phyloP scores from a whole-genome alignment of 2,329 filamentous ascomycete genomes.

The Pyrenochaeta sp. region DNA sequence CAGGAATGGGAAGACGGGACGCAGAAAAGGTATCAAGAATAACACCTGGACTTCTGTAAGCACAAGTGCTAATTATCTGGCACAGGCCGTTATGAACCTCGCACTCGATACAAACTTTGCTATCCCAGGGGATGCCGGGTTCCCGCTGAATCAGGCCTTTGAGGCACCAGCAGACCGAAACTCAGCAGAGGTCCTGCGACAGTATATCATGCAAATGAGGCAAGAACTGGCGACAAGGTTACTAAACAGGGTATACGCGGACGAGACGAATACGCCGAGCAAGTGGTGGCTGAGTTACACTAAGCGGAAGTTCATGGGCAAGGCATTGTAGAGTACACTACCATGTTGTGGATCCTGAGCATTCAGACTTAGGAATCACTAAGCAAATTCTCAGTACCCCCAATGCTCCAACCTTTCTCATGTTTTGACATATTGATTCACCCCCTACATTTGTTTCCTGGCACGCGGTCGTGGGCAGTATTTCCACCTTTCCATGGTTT shows the following conservation, averaged over 20 bases:
- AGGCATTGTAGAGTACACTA: conserved; percentile 57
- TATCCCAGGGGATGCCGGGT: conserved; percentile 90
- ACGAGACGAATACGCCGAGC: conserved; percentile 69
- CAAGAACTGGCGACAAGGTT: conserved; percentile 88
- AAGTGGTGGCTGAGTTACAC: conserved; percentile 98
- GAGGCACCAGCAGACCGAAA: conserved; percentile 86
- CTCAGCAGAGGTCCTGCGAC: conserved; percentile 85
- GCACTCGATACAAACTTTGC: conserved; percentile 94
- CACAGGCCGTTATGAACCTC: conserved; percentile 81
- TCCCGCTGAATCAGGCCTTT: conserved; percentile 96
- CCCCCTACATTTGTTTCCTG: too few relatives aligned
- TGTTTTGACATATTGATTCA: too few relatives aligned
- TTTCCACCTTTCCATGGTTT: too few relatives aligned
- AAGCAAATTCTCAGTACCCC: not conserved
- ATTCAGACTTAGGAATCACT: not conserved
- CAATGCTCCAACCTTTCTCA: too few relatives aligned
- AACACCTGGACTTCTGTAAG: not conserved
- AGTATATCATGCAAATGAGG: conserved; percentile 90
- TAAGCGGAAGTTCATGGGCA: conserved; percentile 99
- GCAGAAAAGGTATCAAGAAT: conserved; percentile 66
- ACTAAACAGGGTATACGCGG: conserved; percentile 86
- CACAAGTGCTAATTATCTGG: conserved; percentile 1
- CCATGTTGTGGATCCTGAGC: not conserved
- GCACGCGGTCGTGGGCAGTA: too few relatives aligned
- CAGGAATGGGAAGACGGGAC: conserved; percentile 70